Conservation (phyloP, 169 alveolate genomes). For the Cryptosporidium ryanae region DNA sequence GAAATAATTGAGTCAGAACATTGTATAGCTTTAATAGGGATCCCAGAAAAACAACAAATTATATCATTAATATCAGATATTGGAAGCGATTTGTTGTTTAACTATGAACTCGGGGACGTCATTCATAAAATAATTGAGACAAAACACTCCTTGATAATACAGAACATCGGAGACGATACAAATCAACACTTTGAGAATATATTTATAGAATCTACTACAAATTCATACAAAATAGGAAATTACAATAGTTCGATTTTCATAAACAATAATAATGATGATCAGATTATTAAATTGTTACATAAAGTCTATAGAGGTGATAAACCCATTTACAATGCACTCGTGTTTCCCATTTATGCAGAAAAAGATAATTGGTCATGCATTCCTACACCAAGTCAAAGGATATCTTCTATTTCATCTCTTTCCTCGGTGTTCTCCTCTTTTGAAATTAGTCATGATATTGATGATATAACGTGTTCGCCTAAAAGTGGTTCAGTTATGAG, state of each 20-base stretch:
- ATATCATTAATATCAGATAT: constrained; percentile 61
- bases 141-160: constrained; percentile 56
- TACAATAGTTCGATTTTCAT: not conserved
- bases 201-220: constrained; percentile 32
- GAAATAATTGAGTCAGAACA: constrained; percentile 74
- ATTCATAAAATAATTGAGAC: constrained; percentile 61
- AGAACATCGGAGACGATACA: constrained; percentile 46
- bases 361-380: constrained; percentile 72
- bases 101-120: constrained; percentile 43
- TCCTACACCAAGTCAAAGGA: constrained; percentile 68
- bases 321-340: constrained; percentile 65
- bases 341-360: constrained; percentile 72
- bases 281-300: constrained; percentile 44
- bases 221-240: constrained; percentile 16
- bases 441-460: constrained; percentile 56
- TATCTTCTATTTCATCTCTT: constrained; percentile 60
- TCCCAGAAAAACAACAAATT: constrained; percentile 72
- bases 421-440: constrained; percentile 64
- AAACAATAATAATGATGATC: constrained; percentile 35
- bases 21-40: constrained; percentile 71
- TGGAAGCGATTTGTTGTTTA: constrained; percentile 55
- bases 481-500: constrained; percentile 32
- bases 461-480: constrained; percentile 43
- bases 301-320: constrained; percentile 39
- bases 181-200: constrained; percentile 25